A percentile compares a stretch with the other conserved stretches of the same genome.
Conservation (phyloP, 768 basidiomycete genomes). For the Filobasidium wieringae region DNA sequence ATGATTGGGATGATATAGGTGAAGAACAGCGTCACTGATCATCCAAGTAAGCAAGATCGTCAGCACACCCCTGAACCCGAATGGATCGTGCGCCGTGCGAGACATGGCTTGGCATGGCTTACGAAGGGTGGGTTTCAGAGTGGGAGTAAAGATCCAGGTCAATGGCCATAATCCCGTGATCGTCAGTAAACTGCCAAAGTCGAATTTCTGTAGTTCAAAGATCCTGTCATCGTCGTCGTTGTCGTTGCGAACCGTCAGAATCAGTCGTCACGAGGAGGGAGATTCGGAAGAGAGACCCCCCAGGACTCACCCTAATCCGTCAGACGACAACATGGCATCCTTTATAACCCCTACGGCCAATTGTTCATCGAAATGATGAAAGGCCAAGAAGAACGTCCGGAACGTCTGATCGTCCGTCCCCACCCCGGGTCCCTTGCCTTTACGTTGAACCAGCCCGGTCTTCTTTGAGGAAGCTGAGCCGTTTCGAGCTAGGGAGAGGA, state of each 20-base stretch:
- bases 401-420: constrained; percentile 1
- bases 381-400: constrained; percentile 33
- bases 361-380: constrained; percentile 35
- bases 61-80: too few species aligned
- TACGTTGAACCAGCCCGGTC: neutral
- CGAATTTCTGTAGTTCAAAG: constrained; percentile 31
- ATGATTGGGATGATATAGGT: constrained; percentile 34
- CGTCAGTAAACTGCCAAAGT: constrained; percentile 22
- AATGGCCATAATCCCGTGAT: constrained; percentile 22
- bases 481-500: neutral
- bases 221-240: constrained; percentile 16
- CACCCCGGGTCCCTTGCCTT: neutral
- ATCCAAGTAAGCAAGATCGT: too few species aligned
- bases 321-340: constrained; percentile 30
- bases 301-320: constrained; percentile 29
- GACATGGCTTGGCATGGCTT: constrained; percentile 6
- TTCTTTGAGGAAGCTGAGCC: neutral
- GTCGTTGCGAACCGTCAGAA: neutral
- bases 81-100: too few species aligned
- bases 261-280: neutral
- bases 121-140: constrained; percentile 19
- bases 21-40: constrained; percentile 31
- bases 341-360: constrained; percentile 24
- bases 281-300: neutral
- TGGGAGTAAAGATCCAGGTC: constrained; percentile 24